Conservation (phyloP, 192 early-diverging fungal genomes). For the Cladochytrium replicatum region DNA sequence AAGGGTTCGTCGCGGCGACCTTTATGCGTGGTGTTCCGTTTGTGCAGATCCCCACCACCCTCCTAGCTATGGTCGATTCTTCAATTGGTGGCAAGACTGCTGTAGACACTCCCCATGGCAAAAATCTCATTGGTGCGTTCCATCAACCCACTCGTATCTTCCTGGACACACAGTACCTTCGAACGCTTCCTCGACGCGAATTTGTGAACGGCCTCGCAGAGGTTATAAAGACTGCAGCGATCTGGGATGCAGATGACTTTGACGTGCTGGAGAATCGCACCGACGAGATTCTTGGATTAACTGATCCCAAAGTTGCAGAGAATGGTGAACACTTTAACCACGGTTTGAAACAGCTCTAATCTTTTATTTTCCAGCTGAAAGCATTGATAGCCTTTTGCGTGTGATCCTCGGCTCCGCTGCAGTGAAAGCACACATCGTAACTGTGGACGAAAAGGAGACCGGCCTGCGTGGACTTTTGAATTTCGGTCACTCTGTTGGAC, state of each 20-base stretch:
- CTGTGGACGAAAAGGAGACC: conserved; percentile 87
- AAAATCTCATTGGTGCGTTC: conserved; percentile 93
- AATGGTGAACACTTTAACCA: neutral
- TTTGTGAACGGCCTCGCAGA: conserved; percentile 97
- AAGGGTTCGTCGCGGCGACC: conserved; percentile 87
- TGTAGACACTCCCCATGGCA: conserved; percentile 90
- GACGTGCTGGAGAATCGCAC: conserved; percentile 76
- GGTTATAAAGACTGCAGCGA: conserved; percentile 94
- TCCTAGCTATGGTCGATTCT: conserved; percentile 96
- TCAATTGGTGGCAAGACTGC: conserved; percentile 96
- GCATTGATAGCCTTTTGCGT: conserved; percentile 45
- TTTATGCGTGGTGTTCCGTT: conserved; percentile 96
- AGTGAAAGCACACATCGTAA: conserved; percentile 93
- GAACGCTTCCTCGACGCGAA: conserved; percentile 80
- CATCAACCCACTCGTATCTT: conserved; percentile 91
- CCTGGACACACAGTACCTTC: conserved; percentile 78
- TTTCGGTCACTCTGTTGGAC: conserved; percentile 95
- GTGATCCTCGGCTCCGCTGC: conserved; percentile 79
- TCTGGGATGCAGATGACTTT: conserved; percentile 84
- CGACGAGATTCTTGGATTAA: conserved; percentile 57
- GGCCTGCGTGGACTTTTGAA: conserved; percentile 91
- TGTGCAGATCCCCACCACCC: conserved; percentile 89
- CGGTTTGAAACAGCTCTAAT: neutral
- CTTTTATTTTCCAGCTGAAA: neutral
- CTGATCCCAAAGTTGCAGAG: neutral